These are phyloP conservation scores for Syzygium syzygioides DNA, from an alignment of 441 rosid species.

Conservation along the genomic window DNA sequence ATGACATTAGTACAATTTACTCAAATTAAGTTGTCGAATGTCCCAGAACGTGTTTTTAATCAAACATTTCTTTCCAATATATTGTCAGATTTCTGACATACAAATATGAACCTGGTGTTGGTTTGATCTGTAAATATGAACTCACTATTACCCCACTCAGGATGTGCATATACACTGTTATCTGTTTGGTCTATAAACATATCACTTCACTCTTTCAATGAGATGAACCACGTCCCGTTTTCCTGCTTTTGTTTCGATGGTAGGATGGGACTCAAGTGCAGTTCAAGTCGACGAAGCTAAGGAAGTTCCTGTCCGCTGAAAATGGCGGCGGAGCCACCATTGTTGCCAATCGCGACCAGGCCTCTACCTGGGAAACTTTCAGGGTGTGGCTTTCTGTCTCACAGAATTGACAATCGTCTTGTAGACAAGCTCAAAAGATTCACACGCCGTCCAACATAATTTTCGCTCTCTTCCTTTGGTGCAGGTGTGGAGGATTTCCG, in stretches of 20 bases:
- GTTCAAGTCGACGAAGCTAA: constrained; percentile 18
- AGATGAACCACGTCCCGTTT: neutral
- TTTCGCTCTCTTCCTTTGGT: neutral
- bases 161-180: neutral
- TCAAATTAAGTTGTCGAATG: neutral
- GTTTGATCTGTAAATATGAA: neutral
- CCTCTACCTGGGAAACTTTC: constrained; percentile 31
- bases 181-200: neutral
- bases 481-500: constrained; percentile 35
- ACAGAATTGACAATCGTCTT: neutral
- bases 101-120: neutral
- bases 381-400: constrained; percentile 11
- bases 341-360: constrained; percentile 17
- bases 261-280: constrained; percentile 33
- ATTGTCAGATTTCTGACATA: neutral
- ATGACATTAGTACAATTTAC: neutral
- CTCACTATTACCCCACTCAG: neutral
- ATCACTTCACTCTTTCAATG: neutral
- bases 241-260: neutral
- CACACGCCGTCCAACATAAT: neutral
- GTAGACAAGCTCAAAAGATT: neutral
- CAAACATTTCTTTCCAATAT: neutral
- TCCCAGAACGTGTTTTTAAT: neutral
- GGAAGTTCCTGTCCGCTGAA: constrained; percentile 19
- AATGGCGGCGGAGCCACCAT: constrained; percentile 23